Percentiles rank a stretch among this genome's conserved stretches.
phyloP scores from a whole-genome alignment of 2,329 filamentous ascomycete genomes.

The Aspergillus clavatus region DNA sequence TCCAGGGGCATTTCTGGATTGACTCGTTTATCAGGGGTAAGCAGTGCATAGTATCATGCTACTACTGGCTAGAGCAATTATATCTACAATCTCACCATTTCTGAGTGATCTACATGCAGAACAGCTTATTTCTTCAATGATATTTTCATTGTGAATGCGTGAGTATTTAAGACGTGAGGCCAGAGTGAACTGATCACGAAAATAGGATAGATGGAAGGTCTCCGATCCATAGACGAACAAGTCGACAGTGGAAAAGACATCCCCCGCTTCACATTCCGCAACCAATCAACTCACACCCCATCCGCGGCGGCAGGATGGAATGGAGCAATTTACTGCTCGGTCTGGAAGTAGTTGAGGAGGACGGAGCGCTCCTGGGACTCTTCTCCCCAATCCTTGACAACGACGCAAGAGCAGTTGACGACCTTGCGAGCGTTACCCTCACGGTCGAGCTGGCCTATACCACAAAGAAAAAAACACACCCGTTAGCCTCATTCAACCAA shows the following conservation, averaged over 20 bases:
- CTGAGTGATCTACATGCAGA: background rate
- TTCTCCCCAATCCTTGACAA: constrained; percentile 99
- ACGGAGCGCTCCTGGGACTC: constrained; percentile 98
- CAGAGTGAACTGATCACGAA: background rate
- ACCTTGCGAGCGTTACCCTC: constrained; percentile 99
- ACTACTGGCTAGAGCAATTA: background rate
- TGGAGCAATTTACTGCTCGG: constrained; percentile 48
- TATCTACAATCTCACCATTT: background rate
- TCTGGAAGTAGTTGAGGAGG: constrained; percentile 99
- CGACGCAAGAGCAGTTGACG: constrained; percentile 99
- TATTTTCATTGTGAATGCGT: background rate
- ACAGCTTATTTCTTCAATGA: background rate
- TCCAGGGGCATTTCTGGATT: no score
- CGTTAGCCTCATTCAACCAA: constrained; percentile 12
- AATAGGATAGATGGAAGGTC: background rate
- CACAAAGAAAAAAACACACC: constrained; percentile 9
- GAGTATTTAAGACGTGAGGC: background rate
- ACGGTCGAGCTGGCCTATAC: constrained; percentile 87
- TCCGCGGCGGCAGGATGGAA: constrained; percentile 9
- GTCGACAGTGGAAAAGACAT: background rate
- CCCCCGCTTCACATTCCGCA: background rate
- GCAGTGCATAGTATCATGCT: no score
- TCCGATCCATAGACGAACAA: background rate
- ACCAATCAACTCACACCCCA: constrained; percentile 12
- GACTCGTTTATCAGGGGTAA: no score